Conservation (phyloP, 495 filamentous ascomycete genomes). For the Lindgomyces ingoldianus region DNA sequence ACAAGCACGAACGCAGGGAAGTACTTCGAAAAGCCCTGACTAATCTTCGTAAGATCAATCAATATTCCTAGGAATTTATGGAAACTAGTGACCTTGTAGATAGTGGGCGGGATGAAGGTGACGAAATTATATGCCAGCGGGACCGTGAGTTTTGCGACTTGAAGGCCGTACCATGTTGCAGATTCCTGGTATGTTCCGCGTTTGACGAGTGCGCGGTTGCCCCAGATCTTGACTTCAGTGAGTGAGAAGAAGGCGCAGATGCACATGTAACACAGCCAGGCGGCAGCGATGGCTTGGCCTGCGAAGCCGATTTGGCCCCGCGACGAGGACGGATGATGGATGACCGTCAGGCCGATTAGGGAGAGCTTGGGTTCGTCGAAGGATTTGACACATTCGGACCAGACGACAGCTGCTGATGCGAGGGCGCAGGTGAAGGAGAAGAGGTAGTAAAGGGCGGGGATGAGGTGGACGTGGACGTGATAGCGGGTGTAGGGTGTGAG, state of each 20-base stretch:
- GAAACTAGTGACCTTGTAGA: constrained; percentile 74
- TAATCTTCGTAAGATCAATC: constrained; percentile 82
- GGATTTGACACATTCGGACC: constrained; percentile 86
- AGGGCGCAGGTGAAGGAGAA: constrained; percentile 65
- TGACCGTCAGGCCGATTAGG: constrained; percentile 78
- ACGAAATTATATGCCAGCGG: constrained; percentile 94
- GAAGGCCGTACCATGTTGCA: constrained; percentile 90
- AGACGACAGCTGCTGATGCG: constrained; percentile 80
- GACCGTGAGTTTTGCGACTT: constrained; percentile 86
- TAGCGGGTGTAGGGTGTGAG: constrained; percentile 88
- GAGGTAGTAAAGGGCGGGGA: constrained; percentile 64
- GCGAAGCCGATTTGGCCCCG: constrained; percentile 75
- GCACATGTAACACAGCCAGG: constrained; percentile 95
- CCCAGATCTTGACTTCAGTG: constrained; percentile 89
- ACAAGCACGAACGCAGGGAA: constrained; percentile 86
- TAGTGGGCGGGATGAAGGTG: constrained; percentile 70
- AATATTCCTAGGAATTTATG: constrained; percentile 80
- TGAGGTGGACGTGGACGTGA: constrained; percentile 66
- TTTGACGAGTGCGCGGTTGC: constrained; percentile 83
- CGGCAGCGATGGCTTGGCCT: constrained; percentile 77
- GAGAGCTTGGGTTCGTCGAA: constrained; percentile 72
- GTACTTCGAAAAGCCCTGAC: constrained; percentile 79
- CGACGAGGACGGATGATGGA: constrained; percentile 68
- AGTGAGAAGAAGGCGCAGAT: constrained; percentile 80
- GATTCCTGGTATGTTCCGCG: constrained; percentile 88